Conservation (phyloP, 2,329 filamentous ascomycete genomes). For the Fusarium buharicum region DNA sequence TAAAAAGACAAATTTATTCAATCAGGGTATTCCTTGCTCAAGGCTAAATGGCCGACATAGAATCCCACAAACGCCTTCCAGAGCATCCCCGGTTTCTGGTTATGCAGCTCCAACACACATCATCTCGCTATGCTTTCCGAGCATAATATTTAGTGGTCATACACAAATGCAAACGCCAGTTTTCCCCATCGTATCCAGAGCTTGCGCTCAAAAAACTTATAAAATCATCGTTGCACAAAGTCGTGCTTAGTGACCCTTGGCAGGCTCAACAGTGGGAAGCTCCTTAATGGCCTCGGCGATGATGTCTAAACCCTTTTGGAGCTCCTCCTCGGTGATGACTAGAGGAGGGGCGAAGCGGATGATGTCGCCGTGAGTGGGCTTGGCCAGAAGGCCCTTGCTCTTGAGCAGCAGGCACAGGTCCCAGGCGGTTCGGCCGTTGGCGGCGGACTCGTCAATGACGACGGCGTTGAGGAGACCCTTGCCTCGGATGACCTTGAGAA, state of each 20-base stretch:
- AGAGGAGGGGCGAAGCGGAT: constrained; percentile 97
- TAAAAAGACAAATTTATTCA: constrained; percentile 12
- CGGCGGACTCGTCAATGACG: constrained; percentile 90
- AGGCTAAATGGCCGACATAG: constrained; percentile 29
- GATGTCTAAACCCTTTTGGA: constrained; percentile 79
- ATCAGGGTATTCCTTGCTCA: constrained; percentile 36
- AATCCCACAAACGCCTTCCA: constrained; percentile 40
- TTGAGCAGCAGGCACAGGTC: constrained; percentile 96
- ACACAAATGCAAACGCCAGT: constrained; percentile 32
- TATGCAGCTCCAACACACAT: constrained; percentile 33
- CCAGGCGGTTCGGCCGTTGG: constrained; percentile 90
- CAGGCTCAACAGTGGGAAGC: constrained; percentile 69
- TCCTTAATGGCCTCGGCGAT: constrained; percentile 86
- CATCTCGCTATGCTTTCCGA: constrained; percentile 30
- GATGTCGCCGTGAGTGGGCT: constrained; percentile 98
- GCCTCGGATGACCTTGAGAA: constrained; percentile 85
- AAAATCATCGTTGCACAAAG: constrained; percentile 8
- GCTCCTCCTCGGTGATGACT: constrained; percentile 90
- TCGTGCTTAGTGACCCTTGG: constrained; percentile 50
- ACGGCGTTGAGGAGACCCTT: constrained; percentile 96
- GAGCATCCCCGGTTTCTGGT: constrained; percentile 24
- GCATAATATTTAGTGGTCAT: constrained; percentile 17
- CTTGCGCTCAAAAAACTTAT: constrained; percentile 36
- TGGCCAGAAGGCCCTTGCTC: constrained; percentile 94
- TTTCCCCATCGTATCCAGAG: constrained; percentile 30